Base-by-base conservation (phyloP, 495 filamentous ascomycete genomes). In the Penicillium antarcticum region DNA sequence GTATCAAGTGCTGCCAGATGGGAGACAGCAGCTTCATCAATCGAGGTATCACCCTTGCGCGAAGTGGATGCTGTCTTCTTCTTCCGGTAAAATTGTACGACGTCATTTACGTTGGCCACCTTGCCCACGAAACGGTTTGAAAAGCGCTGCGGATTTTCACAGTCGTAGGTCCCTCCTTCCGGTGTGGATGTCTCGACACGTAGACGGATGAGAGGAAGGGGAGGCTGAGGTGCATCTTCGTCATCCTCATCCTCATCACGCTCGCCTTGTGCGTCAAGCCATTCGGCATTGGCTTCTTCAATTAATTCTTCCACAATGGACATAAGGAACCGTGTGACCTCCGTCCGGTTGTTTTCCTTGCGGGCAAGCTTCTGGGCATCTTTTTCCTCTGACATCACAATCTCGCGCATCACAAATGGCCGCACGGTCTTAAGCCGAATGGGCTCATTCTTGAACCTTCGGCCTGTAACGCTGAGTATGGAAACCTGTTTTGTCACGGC, bases 61-160 rank as follows among this genome's bases (percentile, higher is more conserved):
- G 66, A 66, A 4, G 65, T 37, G 5, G 58, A 72, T 5, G 65
- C 57, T 1, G 43, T 69, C 34, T 79, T 76, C 68, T 95, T 96
- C 71, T 94, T 96, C 10, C 90, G 82, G 66, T 97, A 83, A 56
- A 95, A 97, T 58, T 94, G 86, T 2, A 99, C 83, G 1, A 99
- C 91, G 56, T 99, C 94, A 57, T 88, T 94, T 1, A 87, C 82
- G 58, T 99, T 99, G 9, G 94, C 94, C 0, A 97, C 94, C 60
- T 86, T 90, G 6, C 84, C 86, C 1, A 86, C 79, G 57, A 99
- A 99, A 4, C 92, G 83, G 66, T 95, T 96, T 1, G 95, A 97
- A 57, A 97, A 97, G 4, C 94, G 83, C 60, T 97, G 94, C 13
- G 94, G 94, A 52, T 99, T 99, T 61, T 97, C 95, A 48, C 85